A percentile compares a stretch with the other conserved stretches of the same genome.
phyloP scores from a whole-genome alignment of 2,329 filamentous ascomycete species.

The Apiospora koreana region DNA sequence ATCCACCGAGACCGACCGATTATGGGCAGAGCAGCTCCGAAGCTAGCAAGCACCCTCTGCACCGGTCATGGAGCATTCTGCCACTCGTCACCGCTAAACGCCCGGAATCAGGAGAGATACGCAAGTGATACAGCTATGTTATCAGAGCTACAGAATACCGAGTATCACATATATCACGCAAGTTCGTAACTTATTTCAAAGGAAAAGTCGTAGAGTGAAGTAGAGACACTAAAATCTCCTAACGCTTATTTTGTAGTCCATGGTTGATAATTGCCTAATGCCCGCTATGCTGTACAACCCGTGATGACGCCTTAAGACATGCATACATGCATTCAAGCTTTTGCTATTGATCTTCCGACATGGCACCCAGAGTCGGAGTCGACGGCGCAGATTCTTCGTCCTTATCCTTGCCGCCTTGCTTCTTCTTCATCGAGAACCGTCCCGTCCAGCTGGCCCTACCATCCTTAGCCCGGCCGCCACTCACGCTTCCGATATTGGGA shows the following conservation, averaged over 20 bases:
- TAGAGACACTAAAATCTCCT: not conserved
- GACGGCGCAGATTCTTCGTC: constrained; percentile 38
- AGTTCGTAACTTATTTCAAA: not conserved
- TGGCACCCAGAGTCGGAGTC: constrained; percentile 22
- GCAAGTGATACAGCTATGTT: not conserved
- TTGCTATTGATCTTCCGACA: constrained; percentile 2
- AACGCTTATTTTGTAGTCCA: not conserved
- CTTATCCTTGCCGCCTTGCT: constrained; percentile 54
- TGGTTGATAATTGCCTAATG: not conserved
- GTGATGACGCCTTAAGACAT: not conserved
- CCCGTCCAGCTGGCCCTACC: constrained; percentile 50
- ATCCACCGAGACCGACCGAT: constrained; percentile 1
- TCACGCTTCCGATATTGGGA: constrained; percentile 54
- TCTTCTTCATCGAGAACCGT: constrained; percentile 62
- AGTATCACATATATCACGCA: not conserved
- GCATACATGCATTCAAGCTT: not conserved
- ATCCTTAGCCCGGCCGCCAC: constrained; percentile 45
- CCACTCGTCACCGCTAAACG: constrained; percentile 25
- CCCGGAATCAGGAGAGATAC: not conserved
- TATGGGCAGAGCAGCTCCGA: constrained; percentile 1
- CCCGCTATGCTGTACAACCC: not conserved
- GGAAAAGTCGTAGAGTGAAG: constrained; percentile 5
- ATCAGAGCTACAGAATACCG: too few species aligned
- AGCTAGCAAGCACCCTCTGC: not conserved
- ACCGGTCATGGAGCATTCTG: constrained; percentile 16